Evolutionary conservation across 2,329 filamentous ascomycete genomes (phyloP).

Genomic region (Dactylella cylindrospora): DNA sequence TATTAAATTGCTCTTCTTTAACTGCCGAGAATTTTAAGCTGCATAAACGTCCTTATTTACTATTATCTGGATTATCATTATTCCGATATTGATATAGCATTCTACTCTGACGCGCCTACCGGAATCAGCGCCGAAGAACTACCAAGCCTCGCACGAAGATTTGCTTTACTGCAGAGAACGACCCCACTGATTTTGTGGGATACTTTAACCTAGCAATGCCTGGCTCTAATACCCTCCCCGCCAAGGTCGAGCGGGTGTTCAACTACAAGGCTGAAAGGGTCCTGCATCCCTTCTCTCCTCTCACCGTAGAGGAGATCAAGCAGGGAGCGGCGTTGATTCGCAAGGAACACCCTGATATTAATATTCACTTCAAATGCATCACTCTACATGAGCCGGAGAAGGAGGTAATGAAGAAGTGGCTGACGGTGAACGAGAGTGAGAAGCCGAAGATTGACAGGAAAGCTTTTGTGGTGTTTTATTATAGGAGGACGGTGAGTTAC

Average conservation of each 20-base stretch:
- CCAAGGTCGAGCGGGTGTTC: slow-evolving; percentile 34
- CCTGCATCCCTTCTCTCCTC: slow-evolving; percentile 62
- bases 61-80: slow-evolving; percentile 20
- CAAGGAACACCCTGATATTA: slow-evolving; percentile 59
- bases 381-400: slow-evolving; percentile 64
- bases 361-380: slow-evolving; percentile 64
- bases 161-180: slow-evolving; percentile 4
- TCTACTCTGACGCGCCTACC: slow-evolving; percentile 1
- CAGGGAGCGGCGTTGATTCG: slow-evolving; percentile 58
- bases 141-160: slow-evolving; percentile 9
- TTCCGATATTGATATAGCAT: slow-evolving; percentile 7
- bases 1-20: no score
- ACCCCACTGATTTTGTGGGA: neutral
- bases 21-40: no score
- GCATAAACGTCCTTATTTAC: neutral
- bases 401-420: slow-evolving; percentile 58
- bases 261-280: slow-evolving; percentile 37
- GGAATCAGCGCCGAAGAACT: slow-evolving; percentile 10
- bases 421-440: slow-evolving; percentile 54
- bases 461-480: slow-evolving; percentile 62
- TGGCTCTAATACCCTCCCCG: slow-evolving; percentile 34
- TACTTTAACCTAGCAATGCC: slow-evolving; percentile 15
- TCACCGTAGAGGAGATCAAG: slow-evolving; percentile 62
- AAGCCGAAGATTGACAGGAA: slow-evolving; percentile 56
- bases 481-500: slow-evolving; percentile 60